Conservation (phyloP, 2,329 filamentous ascomycete species). For the Parastagonospora avenae region DNA sequence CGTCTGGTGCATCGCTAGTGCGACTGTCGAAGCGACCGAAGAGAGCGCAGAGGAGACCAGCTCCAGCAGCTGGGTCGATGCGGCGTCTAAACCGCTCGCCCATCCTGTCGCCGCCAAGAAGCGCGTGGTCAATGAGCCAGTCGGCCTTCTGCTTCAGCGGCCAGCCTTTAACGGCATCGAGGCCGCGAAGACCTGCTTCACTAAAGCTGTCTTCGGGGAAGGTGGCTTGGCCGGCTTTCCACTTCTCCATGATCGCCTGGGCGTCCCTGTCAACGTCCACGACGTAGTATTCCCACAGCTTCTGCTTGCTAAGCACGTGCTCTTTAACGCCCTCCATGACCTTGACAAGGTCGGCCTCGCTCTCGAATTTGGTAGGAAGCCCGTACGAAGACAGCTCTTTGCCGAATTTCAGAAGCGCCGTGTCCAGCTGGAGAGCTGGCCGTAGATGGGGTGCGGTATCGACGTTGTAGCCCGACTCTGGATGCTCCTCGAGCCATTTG, state of each 20-base stretch:
- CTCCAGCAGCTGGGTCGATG: slow-evolving; percentile 71
- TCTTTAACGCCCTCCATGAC: slow-evolving; percentile 86
- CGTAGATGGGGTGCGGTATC: slow-evolving; percentile 79
- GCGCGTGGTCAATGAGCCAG: slow-evolving; percentile 70
- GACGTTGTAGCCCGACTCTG: slow-evolving; percentile 93
- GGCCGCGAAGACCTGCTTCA: slow-evolving; percentile 53
- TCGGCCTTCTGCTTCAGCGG: slow-evolving; percentile 64
- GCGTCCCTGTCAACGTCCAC: slow-evolving; percentile 77
- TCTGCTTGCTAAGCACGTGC: slow-evolving; percentile 75
- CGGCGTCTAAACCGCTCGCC: slow-evolving; percentile 78
- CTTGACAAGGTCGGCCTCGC: slow-evolving; percentile 71
- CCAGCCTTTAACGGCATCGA: slow-evolving; percentile 61
- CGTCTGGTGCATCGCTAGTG: slow-evolving; percentile 56
- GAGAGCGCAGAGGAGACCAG: slow-evolving; percentile 69
- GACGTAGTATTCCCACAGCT: slow-evolving; percentile 93
- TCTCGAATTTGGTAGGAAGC: slow-evolving; percentile 75
- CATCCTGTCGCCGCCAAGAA: slow-evolving; percentile 73
- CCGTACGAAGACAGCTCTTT: slow-evolving; percentile 68
- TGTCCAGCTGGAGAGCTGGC: slow-evolving; percentile 75
- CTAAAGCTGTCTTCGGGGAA: slow-evolving; percentile 60
- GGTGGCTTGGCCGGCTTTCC: slow-evolving; percentile 66
- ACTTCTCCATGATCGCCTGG: slow-evolving; percentile 71
- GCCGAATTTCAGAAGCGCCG: slow-evolving; percentile 70
- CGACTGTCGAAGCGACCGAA: slow-evolving; percentile 70
- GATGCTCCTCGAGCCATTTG: slow-evolving; percentile 90